Base-by-base conservation (phyloP, 805 yeast genomes). In the Ogataea parapolymorpha region DNA sequence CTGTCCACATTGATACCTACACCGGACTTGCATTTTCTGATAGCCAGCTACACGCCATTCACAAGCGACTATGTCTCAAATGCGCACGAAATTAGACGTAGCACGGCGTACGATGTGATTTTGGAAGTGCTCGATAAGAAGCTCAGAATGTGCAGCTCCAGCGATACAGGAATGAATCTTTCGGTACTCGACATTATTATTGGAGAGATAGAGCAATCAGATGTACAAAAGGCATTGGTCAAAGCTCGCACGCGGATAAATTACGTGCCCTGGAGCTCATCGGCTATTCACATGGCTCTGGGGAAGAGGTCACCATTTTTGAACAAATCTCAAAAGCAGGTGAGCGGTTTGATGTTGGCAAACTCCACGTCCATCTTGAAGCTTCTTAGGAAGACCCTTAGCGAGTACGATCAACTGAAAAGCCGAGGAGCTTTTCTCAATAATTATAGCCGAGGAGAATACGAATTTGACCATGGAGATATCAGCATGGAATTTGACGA, bases 261-360 rank as follows among this genome's bases (percentile, higher is more conserved):
- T 20, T 93, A 88, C 65, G 87, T 87, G 3, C 93, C 95, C 0
- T 85, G 95, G 89, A 77, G 88, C 0, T 80, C 93, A 0, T 76
- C 89, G 0, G 75, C 89, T 6, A 74, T 89, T 5, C 93, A 88
- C 55, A 68, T 89, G 0, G 89, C 91, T 6, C 68, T 80, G 35
- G 89, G 95, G 0, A 73, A 76, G 42, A 80, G 79, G 48, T 84
- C 95, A 8, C 82, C 89, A 5, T 84, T 70, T 50, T 50, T 66
- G 12, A 36, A 50, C 7, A 63, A 64, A 28, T 66, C 73, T 6
- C 46, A 72, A 25, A 68, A 72, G 39, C 62, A 71, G 10, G 78
- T 86, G 4, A 82, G 81, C 50, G 98, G 98, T 1, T 69, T 89
- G 48, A 86, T 84, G 80, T 67, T 93, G 17, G 76, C 95, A 5